phyloP scores from a whole-genome alignment of 768 basidiomycete genomes.

The Termitomyces sp. region DNA sequence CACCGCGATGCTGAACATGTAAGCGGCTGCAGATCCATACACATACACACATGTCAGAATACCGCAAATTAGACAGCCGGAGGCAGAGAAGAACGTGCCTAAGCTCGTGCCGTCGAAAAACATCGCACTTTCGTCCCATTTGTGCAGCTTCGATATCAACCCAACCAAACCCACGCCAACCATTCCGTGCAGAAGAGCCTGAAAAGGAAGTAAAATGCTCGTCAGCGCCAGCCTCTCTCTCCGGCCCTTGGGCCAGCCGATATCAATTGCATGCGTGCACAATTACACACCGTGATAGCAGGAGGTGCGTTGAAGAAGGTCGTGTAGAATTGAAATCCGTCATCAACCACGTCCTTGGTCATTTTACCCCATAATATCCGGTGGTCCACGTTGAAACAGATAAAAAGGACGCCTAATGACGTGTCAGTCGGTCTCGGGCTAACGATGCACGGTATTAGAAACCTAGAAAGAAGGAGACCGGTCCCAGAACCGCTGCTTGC shows the following conservation, averaged over 20 bases:
- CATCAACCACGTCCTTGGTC: conserved; percentile 58
- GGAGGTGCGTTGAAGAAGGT: conserved; percentile 92
- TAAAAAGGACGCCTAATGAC: conserved; percentile 66
- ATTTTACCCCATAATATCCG: conserved; percentile 69
- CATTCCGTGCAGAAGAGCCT: conserved; percentile 88
- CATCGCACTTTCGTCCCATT: conserved; percentile 90
- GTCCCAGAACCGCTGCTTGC: conserved; percentile 82
- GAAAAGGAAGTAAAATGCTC: not conserved
- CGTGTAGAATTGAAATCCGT: conserved; percentile 86
- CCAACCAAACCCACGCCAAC: conserved; percentile 73
- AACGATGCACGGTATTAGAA: conserved; percentile 19
- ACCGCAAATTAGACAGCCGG: not conserved
- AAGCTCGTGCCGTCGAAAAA: conserved; percentile 91
- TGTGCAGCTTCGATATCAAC: conserved; percentile 72
- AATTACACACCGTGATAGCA: conserved; percentile 74
- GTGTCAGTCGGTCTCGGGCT: not conserved
- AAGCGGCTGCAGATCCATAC: conserved; percentile 45
- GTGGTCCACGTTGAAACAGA: conserved; percentile 86
- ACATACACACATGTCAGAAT: not conserved
- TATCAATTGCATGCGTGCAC: not conserved
- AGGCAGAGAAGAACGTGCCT: conserved; percentile 43
- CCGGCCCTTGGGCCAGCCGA: not conserved
- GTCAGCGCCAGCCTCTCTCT: not conserved
- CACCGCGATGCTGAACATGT: conserved; percentile 70
- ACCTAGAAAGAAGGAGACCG: conserved; percentile 90